Evolutionary conservation across 352 stramenopile genomes (phyloP).

Genomic region (Thalassiosira hispida): DNA sequence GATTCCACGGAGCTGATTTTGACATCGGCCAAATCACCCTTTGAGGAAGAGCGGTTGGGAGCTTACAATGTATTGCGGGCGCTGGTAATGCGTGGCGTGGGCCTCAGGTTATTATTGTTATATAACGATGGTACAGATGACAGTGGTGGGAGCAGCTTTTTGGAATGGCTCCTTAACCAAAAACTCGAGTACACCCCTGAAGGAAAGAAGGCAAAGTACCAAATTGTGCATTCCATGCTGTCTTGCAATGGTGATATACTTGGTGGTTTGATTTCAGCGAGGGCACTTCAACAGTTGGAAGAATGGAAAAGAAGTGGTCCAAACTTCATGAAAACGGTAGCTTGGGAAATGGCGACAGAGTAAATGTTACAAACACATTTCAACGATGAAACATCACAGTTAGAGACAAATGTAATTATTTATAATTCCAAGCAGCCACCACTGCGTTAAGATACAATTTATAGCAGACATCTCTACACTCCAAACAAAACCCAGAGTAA

Average conservation of each 20-base stretch:
- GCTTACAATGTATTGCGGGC: slow-evolving; percentile 38
- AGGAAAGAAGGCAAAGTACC: slow-evolving; percentile 44
- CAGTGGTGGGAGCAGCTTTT: slow-evolving; percentile 18
- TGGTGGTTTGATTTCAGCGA: slow-evolving; percentile 29
- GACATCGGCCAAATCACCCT: slow-evolving; percentile 50
- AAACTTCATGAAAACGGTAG: slow-evolving; percentile 19
- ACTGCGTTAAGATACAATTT: background rate
- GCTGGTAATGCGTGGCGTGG: slow-evolving; percentile 31
- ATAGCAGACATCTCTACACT: too few species aligned
- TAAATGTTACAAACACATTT: slow-evolving; percentile 15
- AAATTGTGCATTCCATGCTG: slow-evolving; percentile 45
- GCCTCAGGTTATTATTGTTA: slow-evolving; percentile 32
- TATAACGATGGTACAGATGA: slow-evolving; percentile 25
- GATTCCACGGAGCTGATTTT: slow-evolving; percentile 42
- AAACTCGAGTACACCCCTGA: slow-evolving; percentile 39
- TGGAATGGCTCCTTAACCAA: slow-evolving; percentile 50
- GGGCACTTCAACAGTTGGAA: slow-evolving; percentile 32
- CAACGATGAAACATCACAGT: background rate
- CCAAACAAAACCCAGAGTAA: too few species aligned
- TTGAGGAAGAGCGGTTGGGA: slow-evolving; percentile 49
- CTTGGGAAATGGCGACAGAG: slow-evolving; percentile 49
- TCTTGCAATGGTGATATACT: slow-evolving; percentile 31
- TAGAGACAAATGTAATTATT: too few species aligned
- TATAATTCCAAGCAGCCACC: too few species aligned
- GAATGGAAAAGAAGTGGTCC: slow-evolving; percentile 35